Base-by-base conservation (phyloP, 371 early-diverging fungal species). In the Mucor plumbeus region DNA sequence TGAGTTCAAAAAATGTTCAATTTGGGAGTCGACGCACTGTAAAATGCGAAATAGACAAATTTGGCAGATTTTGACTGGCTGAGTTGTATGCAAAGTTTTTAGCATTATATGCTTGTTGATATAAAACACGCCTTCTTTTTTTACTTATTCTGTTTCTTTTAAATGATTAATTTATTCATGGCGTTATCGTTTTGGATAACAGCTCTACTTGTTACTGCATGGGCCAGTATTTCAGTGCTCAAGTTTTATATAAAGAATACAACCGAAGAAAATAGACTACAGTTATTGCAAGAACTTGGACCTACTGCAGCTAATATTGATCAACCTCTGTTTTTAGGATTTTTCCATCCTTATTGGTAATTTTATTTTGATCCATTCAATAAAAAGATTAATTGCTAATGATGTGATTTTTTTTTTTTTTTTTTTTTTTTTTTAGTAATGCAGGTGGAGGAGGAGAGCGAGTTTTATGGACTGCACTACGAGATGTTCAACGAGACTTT, bases 371-470 rank as follows among this genome's bases (percentile, higher is more conserved):
- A 5, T 10, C 38, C 14, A 10, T 19, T 34, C 40, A 17, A n/a
- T 70, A 47, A 13, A 35, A 61, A 21, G 39, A 31, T n/a, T 11
- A 55, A 21, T 11, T 26, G 26, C 26, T 26, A 26, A 26, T 26
- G 26, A 53, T 43, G 34, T 17, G 47, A 26, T 33, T 19, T 44
- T 36, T 44, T 8, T 36, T 31, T 38, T 35, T 33, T 19, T 44
- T 36, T 44, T 8, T 36, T 35, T 33, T 19, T 44, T 36, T 44
- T 8, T 36, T 31, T 38, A 92, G 94, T 70, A 91, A 94, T 78
- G 92, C 91, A 4, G 95, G 97, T 41, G 98, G 98, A 33, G 99
- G 99, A 21, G 99, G 99, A 14, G 99, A 99, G 69, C 87, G 97
- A 14, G 99, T 99, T 0, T 81, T 99, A 6, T 99, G 97, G 97